Evolutionary conservation across 2,329 filamentous ascomycete genomes (phyloP), one percentile per base, ranked within the genome.

Genomic region (Arthrobotrys pseudoclavata): DNA sequence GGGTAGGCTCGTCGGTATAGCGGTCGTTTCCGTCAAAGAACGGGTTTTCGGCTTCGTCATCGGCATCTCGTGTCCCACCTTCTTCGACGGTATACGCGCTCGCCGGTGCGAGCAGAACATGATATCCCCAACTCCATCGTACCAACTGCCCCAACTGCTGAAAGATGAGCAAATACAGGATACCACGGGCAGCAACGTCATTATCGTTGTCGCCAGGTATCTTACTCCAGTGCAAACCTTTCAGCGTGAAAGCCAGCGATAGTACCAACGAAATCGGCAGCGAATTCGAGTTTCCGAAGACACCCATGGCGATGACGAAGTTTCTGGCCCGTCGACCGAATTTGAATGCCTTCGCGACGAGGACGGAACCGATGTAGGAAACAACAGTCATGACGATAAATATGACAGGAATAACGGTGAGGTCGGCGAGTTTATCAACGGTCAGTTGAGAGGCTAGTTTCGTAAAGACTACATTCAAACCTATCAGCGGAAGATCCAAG

Each of bases 281-380:
- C 18, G 96, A 98, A 85, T 99, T 99, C 37, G 95, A 98, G 84
- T 99, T 99, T 81, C 95, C 96, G 83, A 99, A 99, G 60, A 98
- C 29, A 55, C 72, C 88, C 96, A 99, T 99, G 66, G 96, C 96
- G 34, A 93, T 92, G 48, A 99, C 92, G 82, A 99, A 99, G 85
- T 99, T 99, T 80, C 91, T 89, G 48, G 94, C 92, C 79, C 95
- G 90, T 84, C 92, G 94, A 81, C 89, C 90, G 84, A 99, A 94
- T 15, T 92, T 87, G 83, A 94, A 97, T 60, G 89, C 85, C 84
- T 89, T 91, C 18, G 92, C 89, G 68, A 98, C 88, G 12, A 87
- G 82, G 7, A 89, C 85, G 1, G 94, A 91, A 67, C 94, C 93
- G 2, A 89, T 68, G 85, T 94, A 99, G 13, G 95, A 98, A 29